Conservation (phyloP, 2,329 filamentous ascomycete species). For the Penicillium sp. region DNA sequence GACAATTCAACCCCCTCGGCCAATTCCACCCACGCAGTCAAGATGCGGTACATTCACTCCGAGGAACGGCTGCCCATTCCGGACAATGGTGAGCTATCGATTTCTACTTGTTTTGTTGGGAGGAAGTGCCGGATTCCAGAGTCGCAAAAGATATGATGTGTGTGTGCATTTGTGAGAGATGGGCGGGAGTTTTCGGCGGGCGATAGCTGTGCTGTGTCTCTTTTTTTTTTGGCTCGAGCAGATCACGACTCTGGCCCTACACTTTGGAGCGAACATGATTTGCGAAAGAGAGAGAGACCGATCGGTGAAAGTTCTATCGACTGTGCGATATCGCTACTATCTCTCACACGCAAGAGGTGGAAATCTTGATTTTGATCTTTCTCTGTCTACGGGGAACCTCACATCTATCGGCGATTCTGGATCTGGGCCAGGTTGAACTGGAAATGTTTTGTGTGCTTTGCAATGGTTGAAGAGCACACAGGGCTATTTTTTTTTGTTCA, state of each 20-base stretch:
- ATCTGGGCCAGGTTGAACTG: not conserved
- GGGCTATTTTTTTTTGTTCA: too few relatives aligned
- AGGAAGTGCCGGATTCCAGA: constrained; percentile 6
- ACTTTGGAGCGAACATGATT: not conserved
- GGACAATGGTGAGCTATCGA: constrained; percentile 76
- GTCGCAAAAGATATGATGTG: constrained; percentile 1
- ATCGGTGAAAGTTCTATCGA: not conserved
- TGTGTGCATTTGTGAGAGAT: constrained; percentile 1
- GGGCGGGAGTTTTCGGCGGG: not conserved
- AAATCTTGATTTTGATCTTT: not conserved
- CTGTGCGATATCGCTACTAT: constrained; percentile 2
- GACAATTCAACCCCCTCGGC: constrained; percentile 37
- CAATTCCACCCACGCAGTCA: constrained; percentile 50
- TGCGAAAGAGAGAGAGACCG: not conserved
- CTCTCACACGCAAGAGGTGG: constrained; percentile 5
- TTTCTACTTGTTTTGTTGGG: constrained; percentile 24
- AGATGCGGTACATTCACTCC: constrained; percentile 99
- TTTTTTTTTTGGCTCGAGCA: not conserved
- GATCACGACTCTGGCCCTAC: not conserved
- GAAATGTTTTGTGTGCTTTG: not conserved
- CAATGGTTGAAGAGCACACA: not conserved
- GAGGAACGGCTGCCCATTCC: constrained; percentile 93
- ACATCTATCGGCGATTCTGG: not conserved
- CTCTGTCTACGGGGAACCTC: too few relatives aligned
- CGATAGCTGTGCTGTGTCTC: constrained; percentile 9